Evolutionary conservation across 148 eudicot genomes (phyloP).

Genomic region (Rhododendron mucronatum): DNA sequence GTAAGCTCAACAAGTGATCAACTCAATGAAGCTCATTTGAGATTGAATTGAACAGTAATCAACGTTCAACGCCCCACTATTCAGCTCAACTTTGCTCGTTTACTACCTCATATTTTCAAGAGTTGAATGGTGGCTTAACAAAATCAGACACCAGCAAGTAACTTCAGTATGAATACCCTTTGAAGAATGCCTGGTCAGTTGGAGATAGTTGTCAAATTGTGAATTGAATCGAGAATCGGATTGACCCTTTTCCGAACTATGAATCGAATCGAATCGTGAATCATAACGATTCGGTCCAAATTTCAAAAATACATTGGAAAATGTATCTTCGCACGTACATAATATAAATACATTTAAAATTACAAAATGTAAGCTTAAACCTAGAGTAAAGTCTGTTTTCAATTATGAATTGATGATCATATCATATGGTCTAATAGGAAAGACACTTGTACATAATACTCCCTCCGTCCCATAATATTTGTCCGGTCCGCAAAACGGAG

Average conservation of each 20-base stretch:
- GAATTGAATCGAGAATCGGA: no score
- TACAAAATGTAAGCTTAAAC: background rate
- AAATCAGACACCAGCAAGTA: slow-evolving; percentile 1
- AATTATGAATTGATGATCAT: background rate
- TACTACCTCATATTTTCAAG: background rate
- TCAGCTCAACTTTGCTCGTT: background rate
- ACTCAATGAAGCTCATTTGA: background rate
- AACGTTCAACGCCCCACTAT: background rate
- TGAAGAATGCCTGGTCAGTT: background rate
- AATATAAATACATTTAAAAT: background rate
- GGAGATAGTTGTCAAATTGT: background rate
- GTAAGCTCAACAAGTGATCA: background rate
- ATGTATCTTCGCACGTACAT: background rate
- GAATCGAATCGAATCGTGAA: background rate
- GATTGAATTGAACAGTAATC: slow-evolving; percentile 1
- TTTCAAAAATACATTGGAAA: background rate
- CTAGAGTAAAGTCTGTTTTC: background rate
- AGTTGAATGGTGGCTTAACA: slow-evolving; percentile 1
- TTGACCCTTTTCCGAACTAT: background rate
- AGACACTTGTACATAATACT: no score
- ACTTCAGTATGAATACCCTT: background rate
- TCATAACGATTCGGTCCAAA: background rate
- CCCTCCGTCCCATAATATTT: no score
- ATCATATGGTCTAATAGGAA: background rate
- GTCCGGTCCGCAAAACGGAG: no score